Evolutionary conservation across 2,329 filamentous ascomycete genomes (phyloP).

Genomic region (Pezicula radicicola): DNA sequence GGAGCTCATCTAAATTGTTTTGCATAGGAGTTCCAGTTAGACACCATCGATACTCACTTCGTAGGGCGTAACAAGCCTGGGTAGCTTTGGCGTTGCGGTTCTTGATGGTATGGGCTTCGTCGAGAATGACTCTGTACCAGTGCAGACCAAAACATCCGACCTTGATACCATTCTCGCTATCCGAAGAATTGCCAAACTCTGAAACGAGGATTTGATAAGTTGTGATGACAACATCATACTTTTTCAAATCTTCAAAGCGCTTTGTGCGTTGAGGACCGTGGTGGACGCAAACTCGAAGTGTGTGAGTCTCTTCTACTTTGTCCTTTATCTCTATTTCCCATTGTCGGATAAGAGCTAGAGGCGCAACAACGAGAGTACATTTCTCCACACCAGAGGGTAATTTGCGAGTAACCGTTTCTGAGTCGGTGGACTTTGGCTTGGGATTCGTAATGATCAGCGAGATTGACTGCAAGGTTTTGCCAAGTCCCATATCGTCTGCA

Average conservation of each 20-base stretch:
- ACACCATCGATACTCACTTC: constrained; percentile 91
- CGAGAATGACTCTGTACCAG: constrained; percentile 94
- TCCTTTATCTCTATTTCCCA: constrained; percentile 93
- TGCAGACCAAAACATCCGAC: constrained; percentile 85
- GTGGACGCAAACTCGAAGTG: constrained; percentile 80
- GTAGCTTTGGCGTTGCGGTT: constrained; percentile 96
- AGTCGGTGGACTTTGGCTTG: constrained; percentile 59
- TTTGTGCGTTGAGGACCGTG: constrained; percentile 87
- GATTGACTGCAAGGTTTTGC: constrained; percentile 94
- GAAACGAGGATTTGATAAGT: constrained; percentile 96
- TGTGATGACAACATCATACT: constrained; percentile 93
- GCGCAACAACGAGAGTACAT: constrained; percentile 87
- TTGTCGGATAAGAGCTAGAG: constrained; percentile 90
- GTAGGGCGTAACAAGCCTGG: constrained; percentile 82
- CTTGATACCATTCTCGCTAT: constrained; percentile 58
- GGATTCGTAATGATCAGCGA: constrained; percentile 82
- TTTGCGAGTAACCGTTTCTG: constrained; percentile 58
- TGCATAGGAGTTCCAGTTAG: constrained; percentile 96
- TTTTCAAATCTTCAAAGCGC: constrained; percentile 68
- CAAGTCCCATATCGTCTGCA: constrained; percentile 95
- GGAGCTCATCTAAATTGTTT: constrained; percentile 94
- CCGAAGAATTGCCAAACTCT: constrained; percentile 72
- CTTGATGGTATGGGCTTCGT: constrained; percentile 98
- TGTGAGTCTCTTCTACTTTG: constrained; percentile 68
- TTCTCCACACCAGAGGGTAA: constrained; percentile 68